Evolutionary conservation across 108 stramenopile species (phyloP).

Genomic region (Stephanodiscus triporus): DNA sequence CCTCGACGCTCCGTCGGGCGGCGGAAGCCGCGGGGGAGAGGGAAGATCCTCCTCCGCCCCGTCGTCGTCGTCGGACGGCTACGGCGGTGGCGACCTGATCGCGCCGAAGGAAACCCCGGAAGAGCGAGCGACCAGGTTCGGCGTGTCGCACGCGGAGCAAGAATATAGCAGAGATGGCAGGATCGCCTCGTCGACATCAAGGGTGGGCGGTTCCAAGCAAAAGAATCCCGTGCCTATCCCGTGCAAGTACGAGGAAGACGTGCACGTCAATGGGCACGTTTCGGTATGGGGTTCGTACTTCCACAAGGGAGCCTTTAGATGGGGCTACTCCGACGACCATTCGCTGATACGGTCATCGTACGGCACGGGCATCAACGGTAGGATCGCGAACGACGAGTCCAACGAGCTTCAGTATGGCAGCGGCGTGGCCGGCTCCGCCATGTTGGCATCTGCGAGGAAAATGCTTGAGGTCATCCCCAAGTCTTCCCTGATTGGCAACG

Average conservation of each 20-base stretch:
- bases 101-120: slow-evolving; percentile 26
- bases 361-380: slow-evolving; percentile 93
- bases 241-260: slow-evolving; percentile 98
- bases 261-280: slow-evolving; percentile 87
- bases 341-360: slow-evolving; percentile 88
- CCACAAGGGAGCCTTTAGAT: slow-evolving; percentile 86
- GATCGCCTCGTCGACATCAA: slow-evolving; percentile 50
- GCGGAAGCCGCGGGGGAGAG: too few relatives aligned
- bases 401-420: slow-evolving; percentile 78
- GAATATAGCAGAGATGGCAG: slow-evolving; percentile 90
- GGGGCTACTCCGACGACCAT: slow-evolving; percentile 99
- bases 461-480: slow-evolving; percentile 78
- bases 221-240: slow-evolving; percentile 54
- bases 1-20: slow-evolving; percentile 62
- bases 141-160: slow-evolving; percentile 69
- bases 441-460: slow-evolving; percentile 80
- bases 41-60: slow-evolving; percentile 1
- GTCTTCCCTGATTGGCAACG: slow-evolving; percentile 7
- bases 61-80: too few relatives aligned
- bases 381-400: slow-evolving; percentile 91
- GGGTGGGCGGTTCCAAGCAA: slow-evolving; percentile 43
- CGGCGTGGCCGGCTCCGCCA: slow-evolving; percentile 77
- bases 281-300: slow-evolving; percentile 98
- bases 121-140: slow-evolving; percentile 79
- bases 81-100: too few relatives aligned